Evolutionary conservation across 2,329 filamentous ascomycete genomes (phyloP).

Genomic region (Microsporum audouinii): DNA sequence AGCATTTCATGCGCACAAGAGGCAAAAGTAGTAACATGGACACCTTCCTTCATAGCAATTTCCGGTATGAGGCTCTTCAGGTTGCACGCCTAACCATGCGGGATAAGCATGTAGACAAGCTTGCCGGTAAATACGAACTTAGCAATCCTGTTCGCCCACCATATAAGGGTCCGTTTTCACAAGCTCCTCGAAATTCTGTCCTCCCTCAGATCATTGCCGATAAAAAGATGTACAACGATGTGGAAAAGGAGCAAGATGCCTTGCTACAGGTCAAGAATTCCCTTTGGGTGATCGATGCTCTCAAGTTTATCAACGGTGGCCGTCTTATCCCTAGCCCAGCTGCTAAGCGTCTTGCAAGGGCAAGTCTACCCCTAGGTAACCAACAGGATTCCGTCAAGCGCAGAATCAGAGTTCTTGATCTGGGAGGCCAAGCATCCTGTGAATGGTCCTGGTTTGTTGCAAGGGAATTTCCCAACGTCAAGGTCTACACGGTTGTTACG

Average conservation of each 20-base stretch:
- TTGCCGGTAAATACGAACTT: slow-evolving; percentile 76
- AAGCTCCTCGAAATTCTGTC: slow-evolving; percentile 59
- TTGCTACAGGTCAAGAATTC: slow-evolving; percentile 55
- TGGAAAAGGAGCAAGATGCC: slow-evolving; percentile 70
- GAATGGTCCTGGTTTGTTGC: slow-evolving; percentile 97
- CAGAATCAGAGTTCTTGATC: slow-evolving; percentile 63
- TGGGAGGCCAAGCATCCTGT: slow-evolving; percentile 71
- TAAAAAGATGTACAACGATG: slow-evolving; percentile 27
- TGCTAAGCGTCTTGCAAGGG: slow-evolving; percentile 26
- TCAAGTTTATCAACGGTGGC: slow-evolving; percentile 50
- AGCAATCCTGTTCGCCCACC: slow-evolving; percentile 58
- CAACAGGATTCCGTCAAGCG: slow-evolving; percentile 24
- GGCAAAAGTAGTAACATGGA: slow-evolving; percentile 42
- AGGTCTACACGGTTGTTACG: slow-evolving; percentile 77
- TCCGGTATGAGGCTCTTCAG: slow-evolving; percentile 81
- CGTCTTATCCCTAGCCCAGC: slow-evolving; percentile 47
- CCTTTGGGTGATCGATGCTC: slow-evolving; percentile 52
- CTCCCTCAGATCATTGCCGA: slow-evolving; percentile 49
- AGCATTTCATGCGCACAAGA: slow-evolving; percentile 53
- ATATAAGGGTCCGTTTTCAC: slow-evolving; percentile 57
- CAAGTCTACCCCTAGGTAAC: slow-evolving; percentile 17
- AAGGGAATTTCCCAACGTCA: slow-evolving; percentile 69
- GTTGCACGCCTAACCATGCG: slow-evolving; percentile 64
- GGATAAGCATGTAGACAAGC: slow-evolving; percentile 63
- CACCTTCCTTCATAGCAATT: slow-evolving; percentile 71